These are phyloP conservation scores for Cryptosporidium sp. DNA, from an alignment of 169 alveolate species.

Conservation along the genomic window DNA sequence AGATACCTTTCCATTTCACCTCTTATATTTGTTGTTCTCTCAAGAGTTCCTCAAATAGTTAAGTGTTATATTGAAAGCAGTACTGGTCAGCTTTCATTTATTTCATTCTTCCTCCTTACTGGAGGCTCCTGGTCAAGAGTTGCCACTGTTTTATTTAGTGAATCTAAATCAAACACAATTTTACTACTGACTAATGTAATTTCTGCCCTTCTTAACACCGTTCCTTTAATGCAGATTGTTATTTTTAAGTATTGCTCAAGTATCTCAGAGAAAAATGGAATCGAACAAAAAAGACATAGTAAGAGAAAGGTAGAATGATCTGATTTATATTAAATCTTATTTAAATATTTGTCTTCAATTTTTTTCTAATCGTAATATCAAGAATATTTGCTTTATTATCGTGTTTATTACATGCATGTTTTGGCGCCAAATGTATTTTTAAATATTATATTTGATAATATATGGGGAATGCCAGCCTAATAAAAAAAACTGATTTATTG, in stretches of 20 bases:
- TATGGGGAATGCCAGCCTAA: not conserved
- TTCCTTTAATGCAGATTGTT: slow-evolving; percentile 53
- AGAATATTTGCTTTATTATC: not conserved
- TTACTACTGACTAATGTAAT: slow-evolving; percentile 47
- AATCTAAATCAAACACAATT: slow-evolving; percentile 51
- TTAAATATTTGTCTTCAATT: not conserved
- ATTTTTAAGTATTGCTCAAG: slow-evolving; percentile 58
- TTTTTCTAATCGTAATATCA: too few relatives aligned
- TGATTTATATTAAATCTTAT: not conserved
- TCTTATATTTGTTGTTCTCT: slow-evolving; percentile 50
- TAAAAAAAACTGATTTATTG: not conserved
- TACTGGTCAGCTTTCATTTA: slow-evolving; percentile 73
- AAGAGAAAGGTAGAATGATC: slow-evolving; percentile 48
- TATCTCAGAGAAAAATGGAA: slow-evolving; percentile 25
- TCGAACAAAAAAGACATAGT: slow-evolving; percentile 23
- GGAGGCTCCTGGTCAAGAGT: slow-evolving; percentile 76
- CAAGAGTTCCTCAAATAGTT: slow-evolving; percentile 70
- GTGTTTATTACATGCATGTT: not conserved
- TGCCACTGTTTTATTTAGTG: slow-evolving; percentile 54
- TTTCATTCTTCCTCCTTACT: slow-evolving; percentile 51
- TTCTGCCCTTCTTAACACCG: slow-evolving; percentile 64
- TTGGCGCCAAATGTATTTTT: slow-evolving; percentile 1
- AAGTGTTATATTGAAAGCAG: slow-evolving; percentile 61
- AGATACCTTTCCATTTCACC: slow-evolving; percentile 67
- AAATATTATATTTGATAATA: too few relatives aligned